Evolutionary conservation across 257 asterid genomes (phyloP), one percentile per base, ranked within the genome.

Genomic region (Dorcoceras hygrometricum): DNA sequence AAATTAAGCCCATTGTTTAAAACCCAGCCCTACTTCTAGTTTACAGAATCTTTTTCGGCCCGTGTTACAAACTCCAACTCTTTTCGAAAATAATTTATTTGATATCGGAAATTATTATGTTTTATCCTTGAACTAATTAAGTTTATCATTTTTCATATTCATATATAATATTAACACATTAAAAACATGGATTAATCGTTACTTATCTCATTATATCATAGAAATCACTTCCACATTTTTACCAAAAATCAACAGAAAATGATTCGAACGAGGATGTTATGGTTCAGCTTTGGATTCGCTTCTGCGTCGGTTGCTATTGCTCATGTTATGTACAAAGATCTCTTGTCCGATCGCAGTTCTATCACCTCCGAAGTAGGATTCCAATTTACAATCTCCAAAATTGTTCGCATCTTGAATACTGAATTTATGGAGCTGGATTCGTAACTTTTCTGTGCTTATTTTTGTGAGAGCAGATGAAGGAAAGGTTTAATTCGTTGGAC

Each of bases 281-380:
- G 96, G 95, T 89, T 79, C 65, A 73, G 80, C 5, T 6, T 87
- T 0, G 96, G 96, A 1, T 77, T 87, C 60, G 78, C 79, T 8
- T 81, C 92, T 31, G 69, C 83, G 23, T 84, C 90, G 8, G 87
- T 88, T 39, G 68, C 81, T 57, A 80, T 86, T 59, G 77, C 84
- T 22, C 95, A 83, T 36, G 78, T 87, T 62, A 66, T 87, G 46
- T 61, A 69, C 77, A 89, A 65, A 76, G 95, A 89, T 73, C 83
- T 86, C 46, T 77, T 70, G 81, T 51, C 69, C 58, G 86, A 86
- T 69, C 95, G 91, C 36, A 53, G 46, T 61, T 75, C 81, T 62
- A 69, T 83, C 39, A 29, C 83, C 72, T 83, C 80, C 23, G 83
- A 84, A 72, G 96, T 84, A 62, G 14, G 18, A 14, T 43, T 62